Evolutionary conservation across 352 stramenopile genomes (phyloP), one percentile per base, ranked within the genome.

Genomic region (Pythium chondricola): DNA sequence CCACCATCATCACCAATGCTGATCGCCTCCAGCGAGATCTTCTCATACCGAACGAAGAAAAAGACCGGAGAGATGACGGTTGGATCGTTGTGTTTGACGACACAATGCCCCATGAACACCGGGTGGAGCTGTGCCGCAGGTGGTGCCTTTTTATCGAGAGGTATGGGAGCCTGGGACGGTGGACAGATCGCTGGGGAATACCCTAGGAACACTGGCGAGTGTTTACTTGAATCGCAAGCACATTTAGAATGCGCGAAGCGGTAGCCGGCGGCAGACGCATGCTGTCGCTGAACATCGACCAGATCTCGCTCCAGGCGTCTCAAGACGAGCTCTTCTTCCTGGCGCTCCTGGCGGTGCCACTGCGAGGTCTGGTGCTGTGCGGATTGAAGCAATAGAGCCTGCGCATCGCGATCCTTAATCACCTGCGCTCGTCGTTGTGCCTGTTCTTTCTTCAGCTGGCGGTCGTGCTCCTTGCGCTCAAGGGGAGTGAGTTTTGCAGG

Each of bases 271-370:
- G 65, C 40, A 1, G 74, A 60, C 18, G 75, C 68, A 36, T 88
- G 63, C n/a, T 35, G 56, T 3, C 73, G 66, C 20, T 87, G 71
- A 0, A 59, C 49, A 31, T 80, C 71, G 9, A 89, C 67, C 9
- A 66, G 31, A 37, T 92, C 81, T 25, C 80, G 67, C 36, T 89
- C 77, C 18, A 88, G 54, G 1, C 74, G 58, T 25, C 69, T 51
- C 39, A 89, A 67, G 17, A 86, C 50, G 8, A 92, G 61, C 45
- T 88, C 75, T 61, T 92, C 77, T 40, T 89, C 75, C 35, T 54
- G 43, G 6, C 51, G 50, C 22, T 66, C 58, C 21, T 54, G 32
- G 18, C 24, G 13, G 42, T 66, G 58, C 58, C 58, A 66, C 43
- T 51, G 48, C n/a, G 45, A 52, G 37, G 51, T 61, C 22, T 58